Evolutionary conservation across 2,329 filamentous ascomycete genomes (phyloP).

Genomic region (Fusarium sororula): DNA sequence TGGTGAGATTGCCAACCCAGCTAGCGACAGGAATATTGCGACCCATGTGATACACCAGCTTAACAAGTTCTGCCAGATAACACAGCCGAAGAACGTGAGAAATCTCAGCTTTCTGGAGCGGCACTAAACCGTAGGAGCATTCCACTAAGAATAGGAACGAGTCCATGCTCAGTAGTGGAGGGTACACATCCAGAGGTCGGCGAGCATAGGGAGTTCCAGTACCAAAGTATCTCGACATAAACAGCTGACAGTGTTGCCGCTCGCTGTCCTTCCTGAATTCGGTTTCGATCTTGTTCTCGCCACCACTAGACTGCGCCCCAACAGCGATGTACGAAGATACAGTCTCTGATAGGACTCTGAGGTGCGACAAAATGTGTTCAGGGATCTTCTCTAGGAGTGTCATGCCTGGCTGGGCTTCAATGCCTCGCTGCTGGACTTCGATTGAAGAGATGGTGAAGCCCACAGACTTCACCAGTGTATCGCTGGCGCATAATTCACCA

Average conservation of each 20-base stretch:
- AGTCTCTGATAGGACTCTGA: constrained; percentile 89
- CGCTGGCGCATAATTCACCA: constrained; percentile 62
- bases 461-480: constrained; percentile 72
- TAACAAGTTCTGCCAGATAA: constrained; percentile 90
- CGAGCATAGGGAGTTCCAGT: constrained; percentile 52
- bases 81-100: constrained; percentile 84
- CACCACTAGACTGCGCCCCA: constrained; percentile 70
- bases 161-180: constrained; percentile 73
- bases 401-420: constrained; percentile 75
- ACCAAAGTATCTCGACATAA: constrained; percentile 67
- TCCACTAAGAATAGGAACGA: constrained; percentile 85
- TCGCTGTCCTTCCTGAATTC: constrained; percentile 76
- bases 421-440: constrained; percentile 91
- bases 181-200: constrained; percentile 56
- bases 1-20: constrained; percentile 59
- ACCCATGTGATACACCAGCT: constrained; percentile 72
- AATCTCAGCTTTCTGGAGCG: constrained; percentile 76
- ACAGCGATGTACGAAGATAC: constrained; percentile 84
- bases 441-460: constrained; percentile 87
- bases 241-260: constrained; percentile 79
- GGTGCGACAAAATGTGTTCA: constrained; percentile 82
- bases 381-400: constrained; percentile 86
- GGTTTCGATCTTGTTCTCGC: constrained; percentile 67
- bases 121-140: constrained; percentile 74
- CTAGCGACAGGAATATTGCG: constrained; percentile 61